phyloP scores from a whole-genome alignment of 495 filamentous ascomycete genomes.

The Penicillium cinerascens region DNA sequence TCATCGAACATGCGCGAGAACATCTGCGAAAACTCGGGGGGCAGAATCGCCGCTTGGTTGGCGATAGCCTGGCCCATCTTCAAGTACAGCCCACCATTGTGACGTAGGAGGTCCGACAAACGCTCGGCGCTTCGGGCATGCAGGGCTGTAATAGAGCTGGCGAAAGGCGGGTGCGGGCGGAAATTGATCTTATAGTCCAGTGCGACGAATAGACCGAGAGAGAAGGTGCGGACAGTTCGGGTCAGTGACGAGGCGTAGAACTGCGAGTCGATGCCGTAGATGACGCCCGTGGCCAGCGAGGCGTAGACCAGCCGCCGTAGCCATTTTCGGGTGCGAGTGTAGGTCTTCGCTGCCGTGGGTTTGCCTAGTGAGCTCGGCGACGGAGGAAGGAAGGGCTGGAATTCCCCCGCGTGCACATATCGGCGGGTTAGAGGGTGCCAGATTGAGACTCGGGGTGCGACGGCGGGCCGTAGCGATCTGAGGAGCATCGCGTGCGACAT shows the following conservation, averaged over 20 bases:
- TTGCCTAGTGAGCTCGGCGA: conserved; percentile 75
- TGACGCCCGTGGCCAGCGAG: conserved; percentile 52
- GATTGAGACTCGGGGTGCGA: conserved; percentile 7
- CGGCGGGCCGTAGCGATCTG: conserved; percentile 23
- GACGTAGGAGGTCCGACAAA: conserved; percentile 69
- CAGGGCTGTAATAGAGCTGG: conserved; percentile 63
- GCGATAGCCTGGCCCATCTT: conserved; percentile 98
- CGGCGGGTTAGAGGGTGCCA: conserved; percentile 16
- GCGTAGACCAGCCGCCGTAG: conserved; percentile 65
- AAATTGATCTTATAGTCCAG: conserved; percentile 98
- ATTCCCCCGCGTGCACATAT: conserved; percentile 37
- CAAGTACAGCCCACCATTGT: conserved; percentile 90
- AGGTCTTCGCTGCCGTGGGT: conserved; percentile 61
- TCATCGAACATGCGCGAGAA: conserved; percentile 97
- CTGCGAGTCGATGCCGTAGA: conserved; percentile 65
- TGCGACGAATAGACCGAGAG: conserved; percentile 73
- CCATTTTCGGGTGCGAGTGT: conserved; percentile 68
- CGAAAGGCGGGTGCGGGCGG: conserved; percentile 66
- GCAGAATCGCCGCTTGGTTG: conserved; percentile 93
- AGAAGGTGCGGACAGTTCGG: conserved; percentile 79
- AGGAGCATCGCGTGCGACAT: conserved; percentile 30
- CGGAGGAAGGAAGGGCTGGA: conserved; percentile 75
- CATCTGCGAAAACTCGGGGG: conserved; percentile 92
- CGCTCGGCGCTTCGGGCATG: conserved; percentile 81
- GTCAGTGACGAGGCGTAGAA: conserved; percentile 74